These are phyloP conservation scores for Rosa hybrid DNA, from an alignment of 331 rosid genomes.

Conservation along the genomic window DNA sequence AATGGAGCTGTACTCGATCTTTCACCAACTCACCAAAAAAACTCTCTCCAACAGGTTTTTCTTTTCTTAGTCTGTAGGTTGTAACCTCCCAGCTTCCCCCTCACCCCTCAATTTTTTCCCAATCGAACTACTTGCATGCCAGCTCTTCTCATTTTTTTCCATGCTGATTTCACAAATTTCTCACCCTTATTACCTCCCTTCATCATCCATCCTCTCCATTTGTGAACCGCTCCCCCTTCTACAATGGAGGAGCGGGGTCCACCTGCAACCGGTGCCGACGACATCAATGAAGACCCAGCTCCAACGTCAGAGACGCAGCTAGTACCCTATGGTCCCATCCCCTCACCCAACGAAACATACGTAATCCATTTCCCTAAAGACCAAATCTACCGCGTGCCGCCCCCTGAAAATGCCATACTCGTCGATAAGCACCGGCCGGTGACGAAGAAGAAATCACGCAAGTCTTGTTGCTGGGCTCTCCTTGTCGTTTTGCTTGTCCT, in stretches of 20 bases:
- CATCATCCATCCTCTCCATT: neutral
- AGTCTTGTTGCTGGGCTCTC: neutral
- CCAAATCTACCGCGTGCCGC: slow-evolving; percentile 68
- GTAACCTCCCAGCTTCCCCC: slow-evolving; percentile 21
- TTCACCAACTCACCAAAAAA: neutral
- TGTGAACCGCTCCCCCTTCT: slow-evolving; percentile 33
- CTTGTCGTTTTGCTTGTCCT: slow-evolving; percentile 11
- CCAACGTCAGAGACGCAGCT: neutral
- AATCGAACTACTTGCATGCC: slow-evolving; percentile 17
- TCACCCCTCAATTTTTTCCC: slow-evolving; percentile 16
- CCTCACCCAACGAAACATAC: slow-evolving; percentile 34
- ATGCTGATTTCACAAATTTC: slow-evolving; percentile 17
- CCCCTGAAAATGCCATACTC: slow-evolving; percentile 46
- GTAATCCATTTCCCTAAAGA: slow-evolving; percentile 68
- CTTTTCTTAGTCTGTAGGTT: slow-evolving; percentile 23
- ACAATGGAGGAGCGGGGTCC: slow-evolving; percentile 55
- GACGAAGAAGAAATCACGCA: fast-evolving
- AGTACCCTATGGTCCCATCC: slow-evolving; percentile 5
- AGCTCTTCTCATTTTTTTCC: slow-evolving; percentile 11
- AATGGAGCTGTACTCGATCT: slow-evolving; percentile 10
- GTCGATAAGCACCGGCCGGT: slow-evolving; percentile 29
- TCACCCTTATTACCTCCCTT: neutral
- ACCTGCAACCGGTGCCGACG: neutral
- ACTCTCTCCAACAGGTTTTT: neutral
- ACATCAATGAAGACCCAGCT: neutral